phyloP scores from a whole-genome alignment of 129 eudicot genomes.

The Pittosporum tobira region DNA sequence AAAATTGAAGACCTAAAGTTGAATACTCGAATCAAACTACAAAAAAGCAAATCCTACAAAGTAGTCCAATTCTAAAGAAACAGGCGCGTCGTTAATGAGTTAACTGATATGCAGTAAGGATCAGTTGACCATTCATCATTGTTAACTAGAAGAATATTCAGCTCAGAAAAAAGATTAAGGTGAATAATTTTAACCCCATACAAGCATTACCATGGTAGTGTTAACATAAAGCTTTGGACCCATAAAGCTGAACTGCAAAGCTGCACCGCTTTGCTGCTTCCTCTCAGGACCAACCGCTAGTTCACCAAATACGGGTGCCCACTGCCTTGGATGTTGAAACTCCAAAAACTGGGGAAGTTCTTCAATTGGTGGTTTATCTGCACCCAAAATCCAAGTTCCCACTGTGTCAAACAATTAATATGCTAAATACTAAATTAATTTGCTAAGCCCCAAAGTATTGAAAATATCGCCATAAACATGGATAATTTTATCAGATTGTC shows the following conservation, averaged over 20 bases:
- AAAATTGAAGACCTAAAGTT: too few relatives aligned
- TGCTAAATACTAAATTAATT: neutral
- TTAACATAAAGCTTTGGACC: constrained; percentile 76
- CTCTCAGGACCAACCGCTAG: constrained; percentile 67
- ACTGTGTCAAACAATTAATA: neutral
- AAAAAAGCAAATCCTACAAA: too few relatives aligned
- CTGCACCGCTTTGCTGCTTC: constrained; percentile 42
- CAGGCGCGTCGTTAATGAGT: too few relatives aligned
- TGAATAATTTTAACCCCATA: neutral
- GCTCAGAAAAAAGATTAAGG: neutral
- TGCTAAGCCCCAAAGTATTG: too few relatives aligned
- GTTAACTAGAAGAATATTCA: neutral
- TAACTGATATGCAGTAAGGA: neutral
- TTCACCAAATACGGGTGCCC: constrained; percentile 77
- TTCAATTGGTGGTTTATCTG: constrained; percentile 73
- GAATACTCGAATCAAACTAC: too few relatives aligned
- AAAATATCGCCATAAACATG: neutral
- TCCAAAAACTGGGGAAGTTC: constrained; percentile 66
- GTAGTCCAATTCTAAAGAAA: too few relatives aligned
- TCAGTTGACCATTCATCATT: neutral
- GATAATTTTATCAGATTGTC: neutral
- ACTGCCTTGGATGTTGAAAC: constrained; percentile 66
- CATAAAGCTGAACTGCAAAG: constrained; percentile 59
- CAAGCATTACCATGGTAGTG: constrained; percentile 38
- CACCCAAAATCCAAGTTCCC: constrained; percentile 5